Conservation (phyloP, 2,329 filamentous ascomycete species). For the Bipolaris gigantea region DNA sequence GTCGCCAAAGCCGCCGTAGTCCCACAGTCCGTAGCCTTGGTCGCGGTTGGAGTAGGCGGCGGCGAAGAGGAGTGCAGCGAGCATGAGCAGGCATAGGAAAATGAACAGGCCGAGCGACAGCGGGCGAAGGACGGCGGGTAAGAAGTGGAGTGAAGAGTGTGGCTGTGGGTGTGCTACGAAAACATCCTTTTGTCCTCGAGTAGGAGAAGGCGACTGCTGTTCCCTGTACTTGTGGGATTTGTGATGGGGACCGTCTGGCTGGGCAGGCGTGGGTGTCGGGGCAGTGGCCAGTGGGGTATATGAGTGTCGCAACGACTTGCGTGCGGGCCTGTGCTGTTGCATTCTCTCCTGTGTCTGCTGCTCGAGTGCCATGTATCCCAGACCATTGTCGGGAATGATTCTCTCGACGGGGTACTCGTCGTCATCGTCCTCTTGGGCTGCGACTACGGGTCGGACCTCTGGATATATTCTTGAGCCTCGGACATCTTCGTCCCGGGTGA, state of each 20-base stretch:
- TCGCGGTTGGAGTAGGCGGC: slow-evolving; percentile 51
- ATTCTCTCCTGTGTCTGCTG: slow-evolving; percentile 34
- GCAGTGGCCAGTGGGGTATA: slow-evolving; percentile 11
- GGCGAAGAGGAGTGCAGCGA: slow-evolving; percentile 70
- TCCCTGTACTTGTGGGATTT: slow-evolving; percentile 2
- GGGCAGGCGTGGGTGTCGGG: slow-evolving; percentile 8
- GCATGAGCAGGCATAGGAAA: slow-evolving; percentile 68
- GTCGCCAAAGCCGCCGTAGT: slow-evolving; percentile 70
- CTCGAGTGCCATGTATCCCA: slow-evolving; percentile 44
- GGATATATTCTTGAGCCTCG: slow-evolving; percentile 57
- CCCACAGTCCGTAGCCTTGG: slow-evolving; percentile 64
- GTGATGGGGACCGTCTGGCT: slow-evolving; percentile 5
- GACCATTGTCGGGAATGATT: slow-evolving; percentile 48
- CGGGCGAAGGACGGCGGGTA: slow-evolving; percentile 71
- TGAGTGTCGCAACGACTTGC: slow-evolving; percentile 20
- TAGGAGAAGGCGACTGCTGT: slow-evolving; percentile 15
- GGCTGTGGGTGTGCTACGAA: slow-evolving; percentile 53
- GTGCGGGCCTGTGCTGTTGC: slow-evolving; percentile 28
- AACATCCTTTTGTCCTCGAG: slow-evolving; percentile 41
- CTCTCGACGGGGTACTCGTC: slow-evolving; percentile 56
- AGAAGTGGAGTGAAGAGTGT: slow-evolving; percentile 61
- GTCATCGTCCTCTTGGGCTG: slow-evolving; percentile 16
- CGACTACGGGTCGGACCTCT: slow-evolving; percentile 12
- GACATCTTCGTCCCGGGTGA: slow-evolving; percentile 73
- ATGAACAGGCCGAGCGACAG: slow-evolving; percentile 64